Conservation (phyloP, 371 early-diverging fungal genomes). For the Umbelopsis sp. region DNA sequence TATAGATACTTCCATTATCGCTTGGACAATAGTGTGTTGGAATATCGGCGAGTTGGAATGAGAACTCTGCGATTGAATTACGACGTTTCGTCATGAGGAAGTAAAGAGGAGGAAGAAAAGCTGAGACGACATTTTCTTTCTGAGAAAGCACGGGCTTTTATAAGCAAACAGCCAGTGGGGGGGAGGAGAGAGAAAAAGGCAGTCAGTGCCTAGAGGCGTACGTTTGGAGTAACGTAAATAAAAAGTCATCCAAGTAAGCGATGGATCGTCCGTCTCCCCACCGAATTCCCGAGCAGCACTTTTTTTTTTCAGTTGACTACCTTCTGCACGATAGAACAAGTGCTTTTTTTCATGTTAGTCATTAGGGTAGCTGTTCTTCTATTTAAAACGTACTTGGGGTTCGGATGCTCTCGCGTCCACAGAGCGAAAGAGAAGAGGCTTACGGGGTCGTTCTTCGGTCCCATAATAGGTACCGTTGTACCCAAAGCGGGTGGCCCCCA, state of each 20-base stretch:
- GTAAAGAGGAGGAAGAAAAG: not conserved
- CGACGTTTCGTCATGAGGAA: not conserved
- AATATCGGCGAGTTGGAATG: not conserved
- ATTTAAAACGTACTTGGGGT: too few species aligned
- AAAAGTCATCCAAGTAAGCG: slow-evolving; percentile 3
- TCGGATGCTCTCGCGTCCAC: too few species aligned
- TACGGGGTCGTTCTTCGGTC: not conserved
- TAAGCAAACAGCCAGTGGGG: not conserved
- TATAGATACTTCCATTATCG: slow-evolving; percentile 16
- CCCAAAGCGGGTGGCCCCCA: slow-evolving; percentile 9
- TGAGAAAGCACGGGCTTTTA: not conserved
- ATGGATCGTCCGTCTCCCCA: slow-evolving; percentile 5
- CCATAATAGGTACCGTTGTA: slow-evolving; percentile 3
- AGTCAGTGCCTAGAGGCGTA: not conserved
- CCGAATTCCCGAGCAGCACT: not conserved
- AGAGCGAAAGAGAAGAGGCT: not conserved
- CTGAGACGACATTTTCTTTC: not conserved
- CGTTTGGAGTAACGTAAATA: slow-evolving; percentile 18
- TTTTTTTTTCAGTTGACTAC: too few species aligned
- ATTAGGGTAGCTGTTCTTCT: too few species aligned
- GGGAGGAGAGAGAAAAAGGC: not conserved
- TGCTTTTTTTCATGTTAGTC: too few species aligned
- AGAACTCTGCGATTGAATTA: slow-evolving; percentile 14
- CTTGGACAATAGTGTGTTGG: slow-evolving; percentile 17
- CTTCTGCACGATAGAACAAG: too few species aligned